A percentile compares a stretch with the other conserved stretches of the same genome.
Evolutionary conservation across 768 basidiomycete species (phyloP).

Genomic region (Mycena crocata): DNA sequence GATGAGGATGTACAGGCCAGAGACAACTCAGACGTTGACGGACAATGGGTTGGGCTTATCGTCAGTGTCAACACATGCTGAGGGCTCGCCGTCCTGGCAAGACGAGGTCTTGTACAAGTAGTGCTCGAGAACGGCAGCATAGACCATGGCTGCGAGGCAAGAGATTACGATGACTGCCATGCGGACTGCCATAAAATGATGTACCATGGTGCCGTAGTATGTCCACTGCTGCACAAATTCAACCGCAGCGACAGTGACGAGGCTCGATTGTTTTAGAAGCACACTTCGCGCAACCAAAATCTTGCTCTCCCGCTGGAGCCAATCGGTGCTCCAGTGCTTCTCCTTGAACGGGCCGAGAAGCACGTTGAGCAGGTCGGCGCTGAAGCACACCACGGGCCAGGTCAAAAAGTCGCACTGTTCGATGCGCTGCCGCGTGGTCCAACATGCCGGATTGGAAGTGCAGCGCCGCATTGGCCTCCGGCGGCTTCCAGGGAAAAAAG

Average conservation of each 20-base stretch:
- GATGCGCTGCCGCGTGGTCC: no score
- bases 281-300: no score
- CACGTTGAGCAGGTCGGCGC: no score
- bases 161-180: neutral
- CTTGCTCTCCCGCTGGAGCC: no score
- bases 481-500: no score
- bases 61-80: slow-evolving; percentile 49
- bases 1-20: slow-evolving; percentile 66
- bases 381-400: no score
- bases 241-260: slow-evolving; percentile 64
- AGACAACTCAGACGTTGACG: slow-evolving; percentile 63
- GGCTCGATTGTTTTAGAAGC: no score
- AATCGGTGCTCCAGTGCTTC: no score
- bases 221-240: slow-evolving; percentile 68
- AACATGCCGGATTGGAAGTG: no score
- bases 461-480: no score
- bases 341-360: no score
- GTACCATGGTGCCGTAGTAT: slow-evolving; percentile 60
- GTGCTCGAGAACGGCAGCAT: slow-evolving; percentile 60
- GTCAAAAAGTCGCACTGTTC: no score
- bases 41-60: slow-evolving; percentile 45
- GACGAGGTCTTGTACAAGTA: slow-evolving; percentile 57
- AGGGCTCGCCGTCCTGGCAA: slow-evolving; percentile 57
- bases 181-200: neutral
- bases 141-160: slow-evolving; percentile 60